Base-by-base conservation (phyloP, 176 grass and related monocot species). In the Raddia guianensis region DNA sequence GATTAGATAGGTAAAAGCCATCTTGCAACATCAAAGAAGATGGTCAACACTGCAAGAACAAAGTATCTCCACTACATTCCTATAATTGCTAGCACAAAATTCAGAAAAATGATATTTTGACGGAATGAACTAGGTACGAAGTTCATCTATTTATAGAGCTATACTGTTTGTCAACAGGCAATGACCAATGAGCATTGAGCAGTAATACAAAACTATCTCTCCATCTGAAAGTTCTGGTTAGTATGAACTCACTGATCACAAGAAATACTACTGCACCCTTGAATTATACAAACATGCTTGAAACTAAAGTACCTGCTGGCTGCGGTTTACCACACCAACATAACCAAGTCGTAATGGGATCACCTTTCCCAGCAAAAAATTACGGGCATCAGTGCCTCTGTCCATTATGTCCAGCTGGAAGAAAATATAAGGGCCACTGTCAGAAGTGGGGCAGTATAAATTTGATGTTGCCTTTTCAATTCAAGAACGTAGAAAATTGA, bases 351-450 rank as follows among this genome's bases (percentile, higher is more conserved):
- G 89, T 47, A 99, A 73, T 40, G 96, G 96, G 63, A 99, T 95
- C 79, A 99, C 96, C 79, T 99, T 99, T 81, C 92, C 96, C 53
- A 99, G 76, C 65, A 99, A 84, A 84, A 99, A 99, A 49, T 99
- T 95, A 3, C 92, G 90, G 48, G 96, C 96, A 93, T 99, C 92
- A 42, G 96, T 99, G 32, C 96, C 96, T 86, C 96, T 88, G 74
- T 99, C 96, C 96, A 99, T 99, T 91, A 99, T 99, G 80, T 99
- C 96, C 84, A 99, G 68, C 96, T 99, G 89, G 63, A 84, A 81
- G 45, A 35, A 27, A 90, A 80, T 27, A 49, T 73, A 74, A 86
- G 63, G 81, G 43, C 52, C 9, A 73, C 76, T 58, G 47, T 70
- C 21, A 72, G 14, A 68, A 47, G 4, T 35, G 27, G 60, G 32